Conservation (phyloP, 345 rosid genomes). For the Citrus cavaleriei region DNA sequence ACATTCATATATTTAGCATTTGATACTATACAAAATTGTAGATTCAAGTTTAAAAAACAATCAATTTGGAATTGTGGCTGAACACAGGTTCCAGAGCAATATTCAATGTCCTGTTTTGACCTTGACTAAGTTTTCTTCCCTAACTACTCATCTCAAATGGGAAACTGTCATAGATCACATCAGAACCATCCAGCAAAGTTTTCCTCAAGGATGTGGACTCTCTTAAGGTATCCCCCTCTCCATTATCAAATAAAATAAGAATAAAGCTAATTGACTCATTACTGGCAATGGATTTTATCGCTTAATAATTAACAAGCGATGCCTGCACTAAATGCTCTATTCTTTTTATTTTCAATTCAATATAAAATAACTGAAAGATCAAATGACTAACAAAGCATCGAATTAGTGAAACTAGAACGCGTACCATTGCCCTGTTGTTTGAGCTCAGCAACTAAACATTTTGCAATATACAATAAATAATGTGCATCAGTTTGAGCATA, state of each 20-base stretch:
- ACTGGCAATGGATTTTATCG: neutral
- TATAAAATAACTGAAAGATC: slow-evolving; percentile 13
- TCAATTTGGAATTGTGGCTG: neutral
- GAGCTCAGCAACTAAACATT: slow-evolving; percentile 58
- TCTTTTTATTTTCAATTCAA: neutral
- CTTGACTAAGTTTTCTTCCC: neutral
- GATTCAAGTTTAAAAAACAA: neutral
- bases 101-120: neutral
- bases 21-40: slow-evolving; percentile 21
- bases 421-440: slow-evolving; percentile 61
- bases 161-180: neutral
- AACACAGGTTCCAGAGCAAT: neutral
- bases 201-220: neutral
- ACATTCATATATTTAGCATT: slow-evolving; percentile 42
- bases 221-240: neutral
- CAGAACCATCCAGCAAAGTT: neutral
- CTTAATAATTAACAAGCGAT: neutral
- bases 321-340: neutral
- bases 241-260: neutral
- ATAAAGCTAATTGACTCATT: neutral
- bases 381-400: neutral
- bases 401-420: slow-evolving; percentile 8
- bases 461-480: slow-evolving; percentile 73
- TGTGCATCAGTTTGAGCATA: slow-evolving; percentile 86
- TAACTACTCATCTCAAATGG: neutral